These are phyloP conservation scores for Hyaloscypha hepaticicola DNA, from an alignment of 495 filamentous ascomycete genomes.

Conservation along the genomic window DNA sequence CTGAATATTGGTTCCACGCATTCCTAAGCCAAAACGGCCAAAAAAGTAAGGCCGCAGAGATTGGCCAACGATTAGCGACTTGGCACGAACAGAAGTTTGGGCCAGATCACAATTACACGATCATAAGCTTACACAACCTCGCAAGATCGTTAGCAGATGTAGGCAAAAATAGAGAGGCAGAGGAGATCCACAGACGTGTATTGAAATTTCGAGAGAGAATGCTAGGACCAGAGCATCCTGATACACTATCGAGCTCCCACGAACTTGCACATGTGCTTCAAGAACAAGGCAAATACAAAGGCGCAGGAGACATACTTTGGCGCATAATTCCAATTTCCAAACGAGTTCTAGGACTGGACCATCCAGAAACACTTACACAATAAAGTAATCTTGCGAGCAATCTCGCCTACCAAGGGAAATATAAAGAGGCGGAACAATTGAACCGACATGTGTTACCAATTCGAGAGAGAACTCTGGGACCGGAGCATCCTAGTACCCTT, in stretches of 20 bases:
- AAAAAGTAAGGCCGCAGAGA: background rate
- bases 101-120: background rate
- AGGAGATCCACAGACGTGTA: conserved; percentile 2
- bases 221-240: background rate
- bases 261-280: conserved; percentile 29
- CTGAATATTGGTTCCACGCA: background rate
- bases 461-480: conserved; percentile 18
- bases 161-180: conserved; percentile 39
- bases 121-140: background rate
- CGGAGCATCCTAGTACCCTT: conserved; percentile 34
- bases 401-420: conserved; percentile 11
- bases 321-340: conserved; percentile 5
- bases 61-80: background rate
- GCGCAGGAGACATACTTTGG: background rate
- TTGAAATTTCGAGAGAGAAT: background rate
- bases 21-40: background rate
- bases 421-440: conserved; percentile 33
- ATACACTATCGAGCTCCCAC: background rate
- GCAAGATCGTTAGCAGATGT: background rate
- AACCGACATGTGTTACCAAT: conserved; percentile 28
- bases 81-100: background rate
- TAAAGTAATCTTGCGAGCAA: conserved; percentile 31
- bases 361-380: conserved; percentile 33
- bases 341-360: conserved; percentile 22
- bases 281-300: conserved; percentile 3